Percentiles rank a stretch among this genome's conserved stretches.
These are phyloP conservation scores for Arthrobotrys entomopaga DNA, from an alignment of 2,329 filamentous ascomycete genomes.

Conservation along the genomic window DNA sequence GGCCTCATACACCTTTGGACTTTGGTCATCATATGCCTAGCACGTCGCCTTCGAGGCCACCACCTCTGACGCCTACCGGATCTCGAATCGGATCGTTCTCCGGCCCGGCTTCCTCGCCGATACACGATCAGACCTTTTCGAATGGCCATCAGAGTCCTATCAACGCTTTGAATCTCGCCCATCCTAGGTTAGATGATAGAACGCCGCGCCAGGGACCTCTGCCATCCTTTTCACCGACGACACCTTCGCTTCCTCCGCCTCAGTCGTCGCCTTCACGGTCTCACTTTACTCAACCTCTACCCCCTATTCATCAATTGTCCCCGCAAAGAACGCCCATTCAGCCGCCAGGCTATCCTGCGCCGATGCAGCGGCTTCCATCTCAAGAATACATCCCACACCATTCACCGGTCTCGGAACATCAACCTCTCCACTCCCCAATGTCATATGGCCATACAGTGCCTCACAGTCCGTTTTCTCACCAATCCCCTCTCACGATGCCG, in stretches of 20 bases:
- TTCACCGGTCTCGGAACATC: slow-evolving; percentile 40
- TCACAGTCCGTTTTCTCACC: slow-evolving; percentile 36
- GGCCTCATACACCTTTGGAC: slow-evolving; percentile 26
- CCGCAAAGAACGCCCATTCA: slow-evolving; percentile 41
- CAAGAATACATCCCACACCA: slow-evolving; percentile 48
- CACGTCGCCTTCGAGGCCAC: slow-evolving; percentile 27
- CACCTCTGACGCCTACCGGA: slow-evolving; percentile 42
- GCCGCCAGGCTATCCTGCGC: slow-evolving; percentile 40
- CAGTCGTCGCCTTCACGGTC: slow-evolving; percentile 31
- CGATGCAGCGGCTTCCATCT: slow-evolving; percentile 45
- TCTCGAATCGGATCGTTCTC: slow-evolving; percentile 42
- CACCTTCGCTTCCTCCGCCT: slow-evolving; percentile 36
- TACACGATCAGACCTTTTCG: slow-evolving; percentile 21
- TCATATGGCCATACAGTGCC: slow-evolving; percentile 33
- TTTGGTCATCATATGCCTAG: slow-evolving; percentile 35
- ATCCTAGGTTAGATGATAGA: slow-evolving; percentile 27
- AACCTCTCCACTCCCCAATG: slow-evolving; percentile 44
- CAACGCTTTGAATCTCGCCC: slow-evolving; percentile 30
- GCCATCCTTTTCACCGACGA: slow-evolving; percentile 43
- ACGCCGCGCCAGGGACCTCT: slow-evolving; percentile 33
- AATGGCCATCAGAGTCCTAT: slow-evolving; percentile 46
- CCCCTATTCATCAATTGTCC: slow-evolving; percentile 47
- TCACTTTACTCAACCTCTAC: slow-evolving; percentile 32
- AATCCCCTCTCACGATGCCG: slow-evolving; percentile 19
- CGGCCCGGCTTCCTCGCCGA: slow-evolving; percentile 28